These are phyloP conservation scores for Fusarium sp. DNA, from an alignment of 2,329 filamentous ascomycete species.

Conservation along the genomic window DNA sequence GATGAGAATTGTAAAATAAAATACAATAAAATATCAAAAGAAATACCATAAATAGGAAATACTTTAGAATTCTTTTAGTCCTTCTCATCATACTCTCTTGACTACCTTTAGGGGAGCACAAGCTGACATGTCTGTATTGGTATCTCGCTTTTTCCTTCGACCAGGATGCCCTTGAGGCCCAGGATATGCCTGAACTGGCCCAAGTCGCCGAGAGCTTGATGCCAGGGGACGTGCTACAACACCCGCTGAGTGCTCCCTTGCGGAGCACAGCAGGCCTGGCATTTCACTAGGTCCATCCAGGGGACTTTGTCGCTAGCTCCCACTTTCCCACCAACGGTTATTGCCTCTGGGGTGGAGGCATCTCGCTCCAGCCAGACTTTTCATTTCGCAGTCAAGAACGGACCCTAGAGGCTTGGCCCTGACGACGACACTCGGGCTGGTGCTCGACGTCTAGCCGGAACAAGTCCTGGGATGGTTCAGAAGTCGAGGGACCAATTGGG, in stretches of 20 bases:
- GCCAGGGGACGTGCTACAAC: constrained; percentile 9
- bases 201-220: constrained; percentile 34
- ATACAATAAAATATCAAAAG: not conserved
- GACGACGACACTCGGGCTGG: constrained; percentile 13
- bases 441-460: constrained; percentile 12
- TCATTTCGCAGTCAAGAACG: constrained; percentile 34
- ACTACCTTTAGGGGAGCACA: not conserved
- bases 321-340: constrained; percentile 38
- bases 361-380: constrained; percentile 30
- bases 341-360: constrained; percentile 25
- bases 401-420: constrained; percentile 7
- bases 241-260: constrained; percentile 17
- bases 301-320: constrained; percentile 36
- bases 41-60: not conserved
- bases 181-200: constrained; percentile 38
- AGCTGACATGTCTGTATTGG: not conserved
- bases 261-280: constrained; percentile 28
- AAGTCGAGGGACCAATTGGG: constrained; percentile 15
- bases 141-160: not conserved
- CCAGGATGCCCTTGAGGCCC: constrained; percentile 8
- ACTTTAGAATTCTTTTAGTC: not conserved
- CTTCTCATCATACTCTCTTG: not conserved
- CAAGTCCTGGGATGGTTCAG: constrained; percentile 12
- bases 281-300: constrained; percentile 28
- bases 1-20: too few species aligned